Conservation (phyloP, 768 basidiomycete genomes). For the Panus rudis region DNA sequence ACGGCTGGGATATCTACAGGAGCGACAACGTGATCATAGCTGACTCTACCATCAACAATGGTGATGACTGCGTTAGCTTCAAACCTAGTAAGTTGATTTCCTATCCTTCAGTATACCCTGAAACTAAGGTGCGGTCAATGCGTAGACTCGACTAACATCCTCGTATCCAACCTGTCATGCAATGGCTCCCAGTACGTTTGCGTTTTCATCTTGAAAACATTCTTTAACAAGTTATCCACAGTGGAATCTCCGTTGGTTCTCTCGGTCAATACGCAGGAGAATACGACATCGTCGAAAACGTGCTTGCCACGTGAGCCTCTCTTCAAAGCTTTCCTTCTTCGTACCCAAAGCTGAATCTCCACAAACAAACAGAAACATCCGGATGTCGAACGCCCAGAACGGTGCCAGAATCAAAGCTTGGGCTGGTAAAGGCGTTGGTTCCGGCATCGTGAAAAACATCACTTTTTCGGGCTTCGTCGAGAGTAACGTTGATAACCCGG, state of each 20-base stretch:
- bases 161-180: conserved; percentile 50
- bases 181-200: conserved; percentile 46
- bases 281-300: conserved; percentile 58
- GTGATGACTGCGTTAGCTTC: conserved; percentile 55
- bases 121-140: conserved; percentile 3
- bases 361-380: conserved; percentile 36
- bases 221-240: conserved; percentile 12
- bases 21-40: conserved; percentile 40
- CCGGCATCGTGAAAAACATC: conserved; percentile 51
- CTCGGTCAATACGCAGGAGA: conserved; percentile 43
- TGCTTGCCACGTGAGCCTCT: conserved; percentile 37
- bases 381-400: conserved; percentile 56
- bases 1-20: conserved; percentile 60
- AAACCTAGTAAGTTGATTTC: conserved; percentile 37
- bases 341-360: not conserved
- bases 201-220: not conserved
- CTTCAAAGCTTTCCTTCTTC: not conserved
- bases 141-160: conserved; percentile 43
- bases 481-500: conserved; percentile 49
- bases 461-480: conserved; percentile 47
- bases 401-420: conserved; percentile 66
- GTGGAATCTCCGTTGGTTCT: conserved; percentile 54
- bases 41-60: conserved; percentile 46
- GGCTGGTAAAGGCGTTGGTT: conserved; percentile 53
- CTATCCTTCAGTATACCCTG: not conserved